phyloP scores from a whole-genome alignment of 2,329 filamentous ascomycete genomes.

The Microdochium trichocladiopsis region DNA sequence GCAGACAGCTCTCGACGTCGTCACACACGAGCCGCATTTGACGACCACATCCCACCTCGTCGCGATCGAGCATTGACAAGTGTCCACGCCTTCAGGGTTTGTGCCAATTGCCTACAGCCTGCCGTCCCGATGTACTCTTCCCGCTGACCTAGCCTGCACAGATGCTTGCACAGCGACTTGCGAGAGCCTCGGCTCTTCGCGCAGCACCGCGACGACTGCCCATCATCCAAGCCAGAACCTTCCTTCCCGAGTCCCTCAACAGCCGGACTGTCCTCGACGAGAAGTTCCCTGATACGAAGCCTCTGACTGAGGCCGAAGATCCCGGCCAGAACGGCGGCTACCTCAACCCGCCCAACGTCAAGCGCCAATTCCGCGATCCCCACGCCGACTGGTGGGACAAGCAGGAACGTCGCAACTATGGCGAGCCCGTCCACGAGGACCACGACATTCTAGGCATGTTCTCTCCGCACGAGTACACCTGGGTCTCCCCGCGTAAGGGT shows the following conservation, averaged over 20 bases:
- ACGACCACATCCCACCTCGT: conserved; percentile 13
- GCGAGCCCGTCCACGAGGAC: conserved; percentile 94
- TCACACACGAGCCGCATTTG: neutral
- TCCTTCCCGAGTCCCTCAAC: conserved; percentile 42
- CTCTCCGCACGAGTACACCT: conserved; percentile 82
- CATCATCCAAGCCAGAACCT: conserved; percentile 48
- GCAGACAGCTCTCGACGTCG: neutral
- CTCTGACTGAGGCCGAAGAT: conserved; percentile 52
- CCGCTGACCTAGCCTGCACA: conserved; percentile 15
- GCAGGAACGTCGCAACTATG: conserved; percentile 94
- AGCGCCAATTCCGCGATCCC: conserved; percentile 89
- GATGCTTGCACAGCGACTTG: conserved; percentile 58
- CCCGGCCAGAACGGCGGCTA: conserved; percentile 77
- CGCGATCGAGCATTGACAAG: conserved; percentile 23
- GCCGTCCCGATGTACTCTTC: neutral
- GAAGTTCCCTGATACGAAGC: conserved; percentile 42
- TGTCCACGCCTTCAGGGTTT: conserved; percentile 25
- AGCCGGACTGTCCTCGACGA: conserved; percentile 39
- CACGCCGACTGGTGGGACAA: conserved; percentile 95
- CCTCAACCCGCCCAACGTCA: conserved; percentile 70
- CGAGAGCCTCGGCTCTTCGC: conserved; percentile 39
- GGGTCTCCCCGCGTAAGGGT: conserved; percentile 65
- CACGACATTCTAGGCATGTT: conserved; percentile 90
- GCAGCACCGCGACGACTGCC: conserved; percentile 42
- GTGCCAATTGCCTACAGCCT: conserved; percentile 9